These are phyloP conservation scores for Kregervanrija fluxuum DNA, from an alignment of 805 yeast species.

Conservation along the genomic window DNA sequence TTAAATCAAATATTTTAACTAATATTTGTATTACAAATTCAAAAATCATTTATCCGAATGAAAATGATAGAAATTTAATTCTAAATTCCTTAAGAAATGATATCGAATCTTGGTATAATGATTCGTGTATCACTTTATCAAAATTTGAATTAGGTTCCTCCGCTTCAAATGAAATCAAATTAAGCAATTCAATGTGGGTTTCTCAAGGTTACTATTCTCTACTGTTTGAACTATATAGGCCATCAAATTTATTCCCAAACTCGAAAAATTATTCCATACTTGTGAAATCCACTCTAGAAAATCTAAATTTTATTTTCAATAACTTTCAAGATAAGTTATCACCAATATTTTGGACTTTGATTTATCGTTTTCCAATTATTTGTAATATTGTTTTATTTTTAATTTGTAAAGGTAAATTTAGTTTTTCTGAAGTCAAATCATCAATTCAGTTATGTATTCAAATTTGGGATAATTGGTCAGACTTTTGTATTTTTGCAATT, in stretches of 20 bases:
- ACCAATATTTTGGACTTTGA: conserved; percentile 45
- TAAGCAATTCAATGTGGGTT: conserved; percentile 24
- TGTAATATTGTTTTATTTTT: not conserved
- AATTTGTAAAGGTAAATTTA: conserved; percentile 4
- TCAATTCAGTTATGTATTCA: not conserved
- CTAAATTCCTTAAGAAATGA: conserved; percentile 29
- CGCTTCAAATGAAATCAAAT: no score
- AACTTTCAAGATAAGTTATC: conserved; percentile 36
- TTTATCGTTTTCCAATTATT: conserved; percentile 30
- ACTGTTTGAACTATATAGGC: conserved; percentile 40
- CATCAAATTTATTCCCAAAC: conserved; percentile 40
- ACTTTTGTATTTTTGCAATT: not conserved
- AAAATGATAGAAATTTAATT: conserved; percentile 28
- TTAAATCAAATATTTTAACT: conserved; percentile 39
- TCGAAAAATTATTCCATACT: conserved; percentile 29
- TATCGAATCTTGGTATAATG: conserved; percentile 30
- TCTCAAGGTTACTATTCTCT: conserved; percentile 38
- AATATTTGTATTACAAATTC: not conserved
- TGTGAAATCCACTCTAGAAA: conserved; percentile 39
- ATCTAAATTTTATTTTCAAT: conserved; percentile 38
- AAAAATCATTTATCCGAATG: conserved; percentile 4
- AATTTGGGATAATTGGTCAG: conserved; percentile 3
- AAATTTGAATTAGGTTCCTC: not conserved
- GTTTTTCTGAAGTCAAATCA: not conserved
- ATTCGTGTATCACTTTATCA: conserved; percentile 16